These are phyloP conservation scores for Metrosideros polymorpha DNA, from an alignment of 441 rosid species.

Conservation along the genomic window DNA sequence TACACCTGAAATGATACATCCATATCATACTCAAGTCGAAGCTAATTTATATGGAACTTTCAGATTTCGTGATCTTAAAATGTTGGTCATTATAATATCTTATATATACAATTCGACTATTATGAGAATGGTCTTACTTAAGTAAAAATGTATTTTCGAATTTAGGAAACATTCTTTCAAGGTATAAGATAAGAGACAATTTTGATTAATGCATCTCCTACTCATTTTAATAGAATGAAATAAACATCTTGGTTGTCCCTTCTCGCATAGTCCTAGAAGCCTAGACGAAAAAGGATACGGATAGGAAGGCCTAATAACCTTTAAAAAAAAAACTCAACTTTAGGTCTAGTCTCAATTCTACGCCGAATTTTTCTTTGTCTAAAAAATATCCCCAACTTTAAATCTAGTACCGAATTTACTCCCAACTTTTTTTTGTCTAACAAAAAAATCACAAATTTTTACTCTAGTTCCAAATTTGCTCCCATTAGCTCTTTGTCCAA, in stretches of 20 bases:
- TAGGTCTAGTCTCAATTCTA: no score
- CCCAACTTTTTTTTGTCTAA: no score
- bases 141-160: no score
- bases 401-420: no score
- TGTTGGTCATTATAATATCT: not conserved
- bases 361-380: no score
- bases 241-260: not conserved
- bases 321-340: no score
- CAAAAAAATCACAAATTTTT: no score
- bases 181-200: not conserved
- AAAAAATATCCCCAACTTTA: no score
- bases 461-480: no score
- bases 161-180: not conserved
- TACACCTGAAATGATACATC: not conserved
- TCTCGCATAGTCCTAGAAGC: not conserved
- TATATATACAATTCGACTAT: not conserved
- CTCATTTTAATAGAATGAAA: not conserved
- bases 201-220: accelerated
- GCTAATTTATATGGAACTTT: not conserved
- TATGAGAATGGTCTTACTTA: not conserved
- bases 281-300: not conserved
- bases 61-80: not conserved
- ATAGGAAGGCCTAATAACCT: no score
- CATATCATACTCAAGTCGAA: not conserved
- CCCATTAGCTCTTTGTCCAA: no score